Evolutionary conservation across 768 basidiomycete genomes (phyloP).

Genomic region (Floccularia luteovirens): DNA sequence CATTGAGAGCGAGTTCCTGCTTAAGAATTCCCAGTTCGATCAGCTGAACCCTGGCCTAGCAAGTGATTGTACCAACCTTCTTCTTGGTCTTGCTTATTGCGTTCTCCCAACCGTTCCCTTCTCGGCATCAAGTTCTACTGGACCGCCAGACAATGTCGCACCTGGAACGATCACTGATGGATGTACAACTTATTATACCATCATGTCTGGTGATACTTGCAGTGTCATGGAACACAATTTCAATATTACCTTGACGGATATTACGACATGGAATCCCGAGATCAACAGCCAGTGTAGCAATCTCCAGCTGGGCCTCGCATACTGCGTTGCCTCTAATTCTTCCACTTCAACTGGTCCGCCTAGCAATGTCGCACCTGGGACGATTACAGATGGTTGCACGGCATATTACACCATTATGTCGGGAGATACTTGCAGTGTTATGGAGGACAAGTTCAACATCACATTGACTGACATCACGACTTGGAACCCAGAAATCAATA

Average conservation of each 20-base stretch:
- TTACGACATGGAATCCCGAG: slow-evolving; percentile 16
- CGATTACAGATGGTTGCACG: neutral
- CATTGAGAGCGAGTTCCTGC: slow-evolving; percentile 11
- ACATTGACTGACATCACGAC: neutral
- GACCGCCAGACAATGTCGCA: slow-evolving; percentile 10
- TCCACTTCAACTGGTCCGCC: slow-evolving; percentile 2
- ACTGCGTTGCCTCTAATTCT: slow-evolving; percentile 10
- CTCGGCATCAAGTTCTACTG: slow-evolving; percentile 1
- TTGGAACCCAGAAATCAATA: slow-evolving; percentile 4
- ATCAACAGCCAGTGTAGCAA: slow-evolving; percentile 11
- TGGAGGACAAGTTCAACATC: slow-evolving; percentile 1
- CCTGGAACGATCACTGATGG: slow-evolving; percentile 9
- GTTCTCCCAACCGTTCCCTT: slow-evolving; percentile 5
- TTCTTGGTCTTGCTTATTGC: slow-evolving; percentile 13
- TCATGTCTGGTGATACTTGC: slow-evolving; percentile 10
- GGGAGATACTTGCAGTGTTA: slow-evolving; percentile 1
- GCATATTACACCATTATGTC: neutral
- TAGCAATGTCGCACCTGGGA: slow-evolving; percentile 1
- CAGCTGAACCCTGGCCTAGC: slow-evolving; percentile 12
- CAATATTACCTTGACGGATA: slow-evolving; percentile 11
- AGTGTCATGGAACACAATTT: slow-evolving; percentile 9
- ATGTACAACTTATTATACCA: slow-evolving; percentile 12
- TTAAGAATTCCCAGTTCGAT: slow-evolving; percentile 9
- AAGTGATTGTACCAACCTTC: slow-evolving; percentile 12
- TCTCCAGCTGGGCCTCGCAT: slow-evolving; percentile 7